phyloP scores from a whole-genome alignment of 495 filamentous ascomycete species.

The Baudoinia panamericana region DNA sequence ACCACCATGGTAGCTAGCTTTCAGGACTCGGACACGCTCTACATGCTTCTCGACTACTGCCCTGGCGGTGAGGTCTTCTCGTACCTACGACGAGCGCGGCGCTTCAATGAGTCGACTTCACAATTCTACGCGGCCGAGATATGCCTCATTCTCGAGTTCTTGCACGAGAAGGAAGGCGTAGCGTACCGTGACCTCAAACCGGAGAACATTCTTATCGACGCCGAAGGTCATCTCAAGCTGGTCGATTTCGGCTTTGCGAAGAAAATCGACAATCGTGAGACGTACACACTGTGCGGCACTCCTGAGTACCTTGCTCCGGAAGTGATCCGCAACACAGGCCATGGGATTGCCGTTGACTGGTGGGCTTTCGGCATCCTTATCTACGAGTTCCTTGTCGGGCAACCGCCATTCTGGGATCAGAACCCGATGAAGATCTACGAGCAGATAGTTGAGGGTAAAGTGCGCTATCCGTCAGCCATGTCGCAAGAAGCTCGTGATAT shows the following conservation, averaged over 20 bases:
- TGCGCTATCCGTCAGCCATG: slow-evolving; percentile 58
- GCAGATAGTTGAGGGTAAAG: slow-evolving; percentile 63
- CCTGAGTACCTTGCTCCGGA: slow-evolving; percentile 95
- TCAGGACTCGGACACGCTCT: slow-evolving; percentile 75
- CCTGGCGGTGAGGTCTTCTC: slow-evolving; percentile 93
- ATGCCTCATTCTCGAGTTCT: slow-evolving; percentile 76
- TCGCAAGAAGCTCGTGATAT: slow-evolving; percentile 68
- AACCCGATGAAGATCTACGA: slow-evolving; percentile 97
- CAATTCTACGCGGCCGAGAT: slow-evolving; percentile 96
- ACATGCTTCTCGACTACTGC: slow-evolving; percentile 89
- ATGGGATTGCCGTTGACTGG: slow-evolving; percentile 97
- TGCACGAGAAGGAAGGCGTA: slow-evolving; percentile 76
- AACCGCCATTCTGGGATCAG: slow-evolving; percentile 93
- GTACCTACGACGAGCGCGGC: slow-evolving; percentile 71
- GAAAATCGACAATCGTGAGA: slow-evolving; percentile 60
- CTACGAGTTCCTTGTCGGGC: slow-evolving; percentile 90
- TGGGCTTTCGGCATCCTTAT: slow-evolving; percentile 95
- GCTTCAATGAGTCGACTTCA: slow-evolving; percentile 74
- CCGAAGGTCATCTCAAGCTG: slow-evolving; percentile 83
- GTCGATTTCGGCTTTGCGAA: slow-evolving; percentile 99
- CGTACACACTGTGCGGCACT: slow-evolving; percentile 91
- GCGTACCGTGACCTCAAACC: slow-evolving; percentile 95
- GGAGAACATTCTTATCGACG: slow-evolving; percentile 88
- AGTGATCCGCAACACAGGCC: slow-evolving; percentile 83
- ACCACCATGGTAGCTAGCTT: slow-evolving; percentile 84